Conservation (phyloP, 768 basidiomycete species). For the Podaxis sp. region DNA sequence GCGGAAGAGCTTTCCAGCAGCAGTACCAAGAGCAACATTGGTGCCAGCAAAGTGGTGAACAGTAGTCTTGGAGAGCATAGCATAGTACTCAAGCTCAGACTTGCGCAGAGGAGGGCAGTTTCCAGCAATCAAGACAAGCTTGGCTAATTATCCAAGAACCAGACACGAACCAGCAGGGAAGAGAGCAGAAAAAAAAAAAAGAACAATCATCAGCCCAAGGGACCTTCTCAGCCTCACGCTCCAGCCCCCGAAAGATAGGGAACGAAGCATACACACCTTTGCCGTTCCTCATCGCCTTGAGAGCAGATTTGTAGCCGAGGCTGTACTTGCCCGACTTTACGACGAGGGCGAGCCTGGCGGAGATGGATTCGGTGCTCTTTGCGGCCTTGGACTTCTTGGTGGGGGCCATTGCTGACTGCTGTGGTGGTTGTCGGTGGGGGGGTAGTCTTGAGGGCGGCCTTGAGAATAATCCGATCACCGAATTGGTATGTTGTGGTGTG, state of each 20-base stretch:
- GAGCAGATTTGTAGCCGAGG: constrained; percentile 95
- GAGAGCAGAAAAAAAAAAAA: constrained; percentile 18
- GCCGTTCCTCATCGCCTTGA: constrained; percentile 97
- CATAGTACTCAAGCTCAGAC: constrained; percentile 99
- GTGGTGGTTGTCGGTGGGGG: constrained; percentile 22
- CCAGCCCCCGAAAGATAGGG: constrained; percentile 80
- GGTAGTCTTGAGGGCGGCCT: constrained; percentile 13
- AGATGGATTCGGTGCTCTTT: constrained; percentile 92
- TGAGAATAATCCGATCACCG: neutral
- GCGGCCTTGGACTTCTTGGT: constrained; percentile 93
- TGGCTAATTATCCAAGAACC: constrained; percentile 51
- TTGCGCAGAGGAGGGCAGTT: constrained; percentile 99
- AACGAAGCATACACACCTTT: constrained; percentile 69
- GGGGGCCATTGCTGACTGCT: constrained; percentile 70
- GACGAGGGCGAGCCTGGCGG: constrained; percentile 88
- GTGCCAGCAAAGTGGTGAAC: constrained; percentile 98
- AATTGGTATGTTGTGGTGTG: constrained; percentile 2
- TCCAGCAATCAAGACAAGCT: constrained; percentile 96
- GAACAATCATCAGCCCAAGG: constrained; percentile 63
- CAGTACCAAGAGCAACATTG: constrained; percentile 97
- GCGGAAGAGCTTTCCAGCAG: constrained; percentile 98
- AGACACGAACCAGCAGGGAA: neutral
- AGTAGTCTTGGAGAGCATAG: constrained; percentile 98
- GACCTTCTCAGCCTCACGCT: constrained; percentile 99
- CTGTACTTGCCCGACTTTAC: constrained; percentile 99